A percentile compares a stretch with the other conserved stretches of the same genome.
These are phyloP conservation scores for Candida pseudoglaebosa DNA, from an alignment of 805 yeast genomes.

Conservation along the genomic window DNA sequence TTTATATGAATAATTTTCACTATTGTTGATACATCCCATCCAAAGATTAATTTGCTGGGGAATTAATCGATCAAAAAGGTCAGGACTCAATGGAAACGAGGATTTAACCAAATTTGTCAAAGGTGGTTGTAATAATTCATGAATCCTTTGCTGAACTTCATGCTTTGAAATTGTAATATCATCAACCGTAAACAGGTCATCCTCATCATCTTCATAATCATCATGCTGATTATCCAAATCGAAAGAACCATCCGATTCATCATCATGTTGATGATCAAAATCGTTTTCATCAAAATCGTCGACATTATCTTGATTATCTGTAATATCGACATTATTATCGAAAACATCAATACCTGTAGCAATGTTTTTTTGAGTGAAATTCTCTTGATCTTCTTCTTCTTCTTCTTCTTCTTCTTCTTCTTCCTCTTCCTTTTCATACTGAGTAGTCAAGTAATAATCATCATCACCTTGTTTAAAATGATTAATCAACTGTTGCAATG, in stretches of 20 bases:
- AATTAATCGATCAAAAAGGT: constrained; percentile 37
- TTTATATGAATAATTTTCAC: constrained; percentile 8
- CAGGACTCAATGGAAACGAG: constrained; percentile 36
- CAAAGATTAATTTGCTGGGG: constrained; percentile 76
- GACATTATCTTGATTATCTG: constrained; percentile 11
- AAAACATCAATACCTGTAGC: constrained; percentile 7
- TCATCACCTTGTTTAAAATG: constrained; percentile 35
- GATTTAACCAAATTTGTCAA: constrained; percentile 33
- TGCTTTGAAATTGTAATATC: constrained; percentile 15
- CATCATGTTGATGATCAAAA: constrained; percentile 20
- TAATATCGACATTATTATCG: constrained; percentile 3
- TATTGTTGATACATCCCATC: constrained; percentile 48
- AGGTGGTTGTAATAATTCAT: constrained; percentile 60
- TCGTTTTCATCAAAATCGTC: constrained; percentile 10
- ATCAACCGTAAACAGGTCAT: constrained; percentile 9
- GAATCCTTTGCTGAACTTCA: constrained; percentile 30
- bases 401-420: constrained; percentile 11
- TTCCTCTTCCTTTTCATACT: constrained; percentile 41
- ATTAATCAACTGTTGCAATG: constrained; percentile 45
- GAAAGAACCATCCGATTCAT: constrained; percentile 16
- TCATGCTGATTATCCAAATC: constrained; percentile 37
- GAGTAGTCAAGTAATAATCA: constrained; percentile 63
- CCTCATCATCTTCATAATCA: constrained; percentile 42
- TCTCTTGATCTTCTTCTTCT: constrained; percentile 12
- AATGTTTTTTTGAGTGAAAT: constrained; percentile 5